Base-by-base conservation (phyloP, 345 rosid species). In the Populus pruinosa region DNA sequence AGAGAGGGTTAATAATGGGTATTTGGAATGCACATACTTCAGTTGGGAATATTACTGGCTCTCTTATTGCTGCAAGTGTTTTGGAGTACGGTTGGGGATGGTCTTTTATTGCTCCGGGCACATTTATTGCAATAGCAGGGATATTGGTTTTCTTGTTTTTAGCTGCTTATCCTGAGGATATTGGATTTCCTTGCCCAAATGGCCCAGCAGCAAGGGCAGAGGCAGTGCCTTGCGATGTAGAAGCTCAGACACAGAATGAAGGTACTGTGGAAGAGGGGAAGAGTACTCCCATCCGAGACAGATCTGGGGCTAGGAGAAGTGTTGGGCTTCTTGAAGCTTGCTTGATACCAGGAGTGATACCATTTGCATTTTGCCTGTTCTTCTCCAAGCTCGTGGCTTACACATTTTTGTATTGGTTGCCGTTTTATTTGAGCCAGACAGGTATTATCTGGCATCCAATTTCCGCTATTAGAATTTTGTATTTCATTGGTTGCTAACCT, bases 11-110 rank as follows among this genome's bases (percentile, higher is more conserved):
- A 88, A 95, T 95, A 72, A 95, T 95, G 98, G 99, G 99, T 23
- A 79, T 95, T 73, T 95, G 99, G 99, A 93, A 95, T 80, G 99
- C 99, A 3, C 98, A 95, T 83, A 93, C 98, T 65, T 95, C 97
- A 0, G 89, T 93, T 76, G 98, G 98, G 73, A 95, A 93, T 69
- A 95, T 93, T 67, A 87, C 89, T 36, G 97, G 99, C 10, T 95
- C 99, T 29, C 90, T 93, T 81, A 89, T 93, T 61, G 97, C 96
- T n/a, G 98, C 99, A 14, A 80, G 86, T 82, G 99, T 93, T 71
- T 89, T 95, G 86, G 89, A 92, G 13, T 84, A 87, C 73, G 99
- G 99, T 69, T 93, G 99, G 99, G 98, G 99, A 6, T 95, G 97
- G 98, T 93, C 94, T 11, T 95, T 95, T 81, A 91, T 95, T 20